phyloP scores from a whole-genome alignment of 2,329 filamentous ascomycete genomes.

The Aspergillus floridensis region DNA sequence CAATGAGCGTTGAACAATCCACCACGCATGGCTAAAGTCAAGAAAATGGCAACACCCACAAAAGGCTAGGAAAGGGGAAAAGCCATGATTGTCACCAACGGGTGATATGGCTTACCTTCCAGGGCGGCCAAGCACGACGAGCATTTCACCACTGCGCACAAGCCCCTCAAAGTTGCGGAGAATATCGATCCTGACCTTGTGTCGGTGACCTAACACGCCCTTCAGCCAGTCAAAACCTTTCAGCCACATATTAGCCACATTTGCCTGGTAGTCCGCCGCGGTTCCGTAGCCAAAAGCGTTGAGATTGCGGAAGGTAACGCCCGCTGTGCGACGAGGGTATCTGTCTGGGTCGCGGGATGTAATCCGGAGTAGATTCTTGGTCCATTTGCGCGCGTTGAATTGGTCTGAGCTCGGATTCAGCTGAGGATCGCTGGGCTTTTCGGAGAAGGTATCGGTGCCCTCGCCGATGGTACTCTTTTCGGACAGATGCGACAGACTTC shows the following conservation, averaged over 20 bases:
- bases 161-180: slow-evolving; percentile 63
- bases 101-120: slow-evolving; percentile 32
- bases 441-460: slow-evolving; percentile 37
- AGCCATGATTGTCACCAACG: not conserved
- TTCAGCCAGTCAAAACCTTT: slow-evolving; percentile 32
- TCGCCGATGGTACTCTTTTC: slow-evolving; percentile 19
- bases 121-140: slow-evolving; percentile 53
- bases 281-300: slow-evolving; percentile 45
- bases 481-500: slow-evolving; percentile 31
- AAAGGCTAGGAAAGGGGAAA: not conserved
- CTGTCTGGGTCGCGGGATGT: slow-evolving; percentile 31
- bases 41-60: not conserved
- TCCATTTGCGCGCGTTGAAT: slow-evolving; percentile 48
- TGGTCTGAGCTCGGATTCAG: slow-evolving; percentile 42
- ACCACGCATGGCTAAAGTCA: not conserved
- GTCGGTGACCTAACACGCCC: slow-evolving; percentile 28
- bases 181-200: slow-evolving; percentile 54
- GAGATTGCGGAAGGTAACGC: slow-evolving; percentile 45
- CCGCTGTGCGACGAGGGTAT: slow-evolving; percentile 35
- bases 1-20: not conserved
- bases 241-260: slow-evolving; percentile 44
- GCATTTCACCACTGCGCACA: slow-evolving; percentile 55
- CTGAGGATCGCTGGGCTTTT: slow-evolving; percentile 32
- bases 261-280: slow-evolving; percentile 45
- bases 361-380: slow-evolving; percentile 40